phyloP scores from a whole-genome alignment of 1,139 yeast species.

The Eremothecium gossypii region DNA sequence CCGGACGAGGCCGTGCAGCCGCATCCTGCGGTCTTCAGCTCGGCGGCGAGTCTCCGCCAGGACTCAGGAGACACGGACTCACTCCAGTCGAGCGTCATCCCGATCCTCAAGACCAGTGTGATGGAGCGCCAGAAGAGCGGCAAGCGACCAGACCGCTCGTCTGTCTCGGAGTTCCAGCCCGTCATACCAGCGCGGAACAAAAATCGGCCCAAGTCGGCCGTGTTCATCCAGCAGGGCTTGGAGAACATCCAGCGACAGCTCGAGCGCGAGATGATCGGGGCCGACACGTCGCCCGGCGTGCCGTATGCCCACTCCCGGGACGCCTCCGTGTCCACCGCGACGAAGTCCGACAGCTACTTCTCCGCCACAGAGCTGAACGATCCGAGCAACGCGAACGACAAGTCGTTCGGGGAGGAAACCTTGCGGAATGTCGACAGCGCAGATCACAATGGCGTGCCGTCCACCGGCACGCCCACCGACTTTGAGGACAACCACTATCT shows the following conservation, averaged over 20 bases:
- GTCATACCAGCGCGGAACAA: constrained; percentile 28
- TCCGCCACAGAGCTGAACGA: constrained; percentile 14
- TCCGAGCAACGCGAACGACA: neutral
- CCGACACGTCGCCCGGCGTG: neutral
- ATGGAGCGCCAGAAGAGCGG: constrained; percentile 9
- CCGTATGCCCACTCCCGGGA: constrained; percentile 2
- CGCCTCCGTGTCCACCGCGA: constrained; percentile 11
- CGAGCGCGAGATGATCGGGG: constrained; percentile 8
- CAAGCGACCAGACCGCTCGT: constrained; percentile 18
- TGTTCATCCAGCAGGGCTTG: constrained; percentile 19
- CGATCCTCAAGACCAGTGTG: constrained; percentile 15
- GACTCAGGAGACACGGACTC: constrained; percentile 14
- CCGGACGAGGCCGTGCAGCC: constrained; percentile 3
- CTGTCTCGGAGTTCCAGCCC: constrained; percentile 20
- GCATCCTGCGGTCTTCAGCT: constrained; percentile 1
- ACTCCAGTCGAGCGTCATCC: constrained; percentile 21
- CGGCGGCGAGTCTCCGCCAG: constrained; percentile 6
- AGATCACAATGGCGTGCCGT: neutral
- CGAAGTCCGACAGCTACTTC: constrained; percentile 17
- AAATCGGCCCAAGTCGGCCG: constrained; percentile 24
- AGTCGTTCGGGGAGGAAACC: neutral
- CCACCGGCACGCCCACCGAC: neutral
- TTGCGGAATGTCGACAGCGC: neutral
- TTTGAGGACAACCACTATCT: constrained; percentile 11
- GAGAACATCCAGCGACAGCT: constrained; percentile 12